A percentile compares a stretch with the other conserved stretches of the same genome.
These are phyloP conservation scores for Aphanomyces stellatus DNA, from an alignment of 352 stramenopile species.

Conservation along the genomic window DNA sequence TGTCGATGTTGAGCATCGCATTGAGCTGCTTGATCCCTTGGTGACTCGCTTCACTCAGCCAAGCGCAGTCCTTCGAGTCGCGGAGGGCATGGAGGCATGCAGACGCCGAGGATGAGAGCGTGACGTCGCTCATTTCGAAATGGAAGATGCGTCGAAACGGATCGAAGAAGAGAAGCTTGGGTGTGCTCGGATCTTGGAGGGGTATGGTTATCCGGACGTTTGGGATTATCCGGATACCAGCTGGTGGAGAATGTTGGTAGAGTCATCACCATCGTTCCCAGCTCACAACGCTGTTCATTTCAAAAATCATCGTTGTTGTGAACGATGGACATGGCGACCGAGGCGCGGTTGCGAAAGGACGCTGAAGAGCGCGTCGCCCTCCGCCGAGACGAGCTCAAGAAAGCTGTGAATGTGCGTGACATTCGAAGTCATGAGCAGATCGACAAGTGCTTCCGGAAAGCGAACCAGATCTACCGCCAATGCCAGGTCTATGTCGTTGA, in stretches of 20 bases:
- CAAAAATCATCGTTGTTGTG: too few species aligned
- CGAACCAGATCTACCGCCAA: constrained; percentile 66
- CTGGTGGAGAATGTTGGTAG: too few species aligned
- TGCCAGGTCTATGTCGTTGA: constrained; percentile 58
- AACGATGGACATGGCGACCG: background rate
- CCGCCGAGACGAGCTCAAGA: constrained; percentile 45
- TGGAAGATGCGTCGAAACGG: background rate
- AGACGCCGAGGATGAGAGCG: background rate
- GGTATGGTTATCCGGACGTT: background rate
- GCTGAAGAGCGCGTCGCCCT: constrained; percentile 43
- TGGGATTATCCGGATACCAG: background rate
- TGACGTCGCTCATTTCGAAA: background rate
- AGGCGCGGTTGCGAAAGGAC: background rate
- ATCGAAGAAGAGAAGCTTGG: background rate
- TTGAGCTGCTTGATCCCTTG: constrained; percentile 13
- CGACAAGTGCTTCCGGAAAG: constrained; percentile 59
- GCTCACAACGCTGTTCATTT: too few species aligned
- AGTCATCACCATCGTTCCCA: too few species aligned
- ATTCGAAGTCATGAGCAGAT: constrained; percentile 58
- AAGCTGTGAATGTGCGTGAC: constrained; percentile 48
- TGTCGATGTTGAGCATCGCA: constrained; percentile 7
- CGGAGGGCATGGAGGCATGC: background rate
- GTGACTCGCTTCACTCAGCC: constrained; percentile 4
- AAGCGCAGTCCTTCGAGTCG: background rate
- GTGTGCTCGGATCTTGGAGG: background rate